Conservation (phyloP, 768 basidiomycete genomes). For the Xanthoconium stramineum region DNA sequence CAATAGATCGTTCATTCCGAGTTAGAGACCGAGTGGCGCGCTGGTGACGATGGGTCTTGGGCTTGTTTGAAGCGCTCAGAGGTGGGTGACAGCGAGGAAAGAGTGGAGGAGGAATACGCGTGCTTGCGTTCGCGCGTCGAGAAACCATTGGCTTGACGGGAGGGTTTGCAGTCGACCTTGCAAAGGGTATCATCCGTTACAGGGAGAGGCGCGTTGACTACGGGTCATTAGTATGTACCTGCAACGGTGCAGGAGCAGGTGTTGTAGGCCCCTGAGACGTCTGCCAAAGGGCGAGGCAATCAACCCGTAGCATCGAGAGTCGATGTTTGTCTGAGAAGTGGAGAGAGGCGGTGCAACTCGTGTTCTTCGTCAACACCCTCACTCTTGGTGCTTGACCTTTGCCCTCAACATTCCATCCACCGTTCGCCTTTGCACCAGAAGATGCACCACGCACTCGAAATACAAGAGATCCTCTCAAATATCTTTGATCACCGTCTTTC, state of each 20-base stretch:
- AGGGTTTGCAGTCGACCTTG: slow-evolving; percentile 47
- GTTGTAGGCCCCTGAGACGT: slow-evolving; percentile 70
- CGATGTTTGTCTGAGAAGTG: slow-evolving; percentile 51
- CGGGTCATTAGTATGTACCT: too few species aligned
- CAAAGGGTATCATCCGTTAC: slow-evolving; percentile 29
- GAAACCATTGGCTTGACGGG: slow-evolving; percentile 65
- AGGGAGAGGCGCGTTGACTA: slow-evolving; percentile 23
- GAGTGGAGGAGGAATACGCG: slow-evolving; percentile 74
- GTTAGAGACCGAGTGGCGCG: slow-evolving; percentile 20
- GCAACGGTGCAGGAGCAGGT: too few species aligned
- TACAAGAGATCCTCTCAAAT: too few species aligned
- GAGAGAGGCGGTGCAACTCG: slow-evolving; percentile 31
- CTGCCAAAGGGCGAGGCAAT: slow-evolving; percentile 76
- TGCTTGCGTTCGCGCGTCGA: slow-evolving; percentile 73
- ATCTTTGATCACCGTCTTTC: too few species aligned
- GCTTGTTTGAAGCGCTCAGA: slow-evolving; percentile 51
- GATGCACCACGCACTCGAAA: too few species aligned
- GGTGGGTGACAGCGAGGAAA: slow-evolving; percentile 67
- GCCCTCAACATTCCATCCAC: too few species aligned
- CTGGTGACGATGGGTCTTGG: slow-evolving; percentile 34
- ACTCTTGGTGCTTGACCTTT: too few species aligned
- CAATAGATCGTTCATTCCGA: slow-evolving; percentile 17
- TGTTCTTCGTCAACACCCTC: slow-evolving; percentile 54
- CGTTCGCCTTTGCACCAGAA: too few species aligned
- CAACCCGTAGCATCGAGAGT: slow-evolving; percentile 76